Conservation (phyloP, 129 eudicot species). For the Logfia minima region DNA sequence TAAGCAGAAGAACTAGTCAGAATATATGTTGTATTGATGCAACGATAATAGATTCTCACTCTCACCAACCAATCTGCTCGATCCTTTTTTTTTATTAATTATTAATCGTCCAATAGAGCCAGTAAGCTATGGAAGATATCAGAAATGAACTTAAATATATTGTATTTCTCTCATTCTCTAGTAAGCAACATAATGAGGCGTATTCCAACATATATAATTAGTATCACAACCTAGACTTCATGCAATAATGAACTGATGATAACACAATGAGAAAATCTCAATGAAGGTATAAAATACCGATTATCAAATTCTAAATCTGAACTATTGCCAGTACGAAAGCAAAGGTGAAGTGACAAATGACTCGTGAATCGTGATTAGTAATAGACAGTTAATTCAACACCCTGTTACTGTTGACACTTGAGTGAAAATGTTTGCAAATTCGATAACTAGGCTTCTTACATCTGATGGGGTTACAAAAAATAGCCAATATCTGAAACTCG, state of each 20-base stretch:
- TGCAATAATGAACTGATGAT: background rate
- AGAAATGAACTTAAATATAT: background rate
- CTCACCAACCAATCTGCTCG: background rate
- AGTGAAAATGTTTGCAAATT: background rate
- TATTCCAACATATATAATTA: background rate
- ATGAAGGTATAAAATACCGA: background rate
- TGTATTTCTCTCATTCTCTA: background rate
- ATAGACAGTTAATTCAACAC: background rate
- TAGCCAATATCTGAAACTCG: background rate
- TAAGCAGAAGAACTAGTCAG: constrained; percentile 40
- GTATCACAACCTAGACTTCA: background rate
- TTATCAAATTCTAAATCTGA: background rate
- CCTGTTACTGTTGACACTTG: background rate
- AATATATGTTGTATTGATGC: background rate
- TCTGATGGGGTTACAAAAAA: no score
- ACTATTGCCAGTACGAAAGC: background rate
- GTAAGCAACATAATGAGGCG: background rate
- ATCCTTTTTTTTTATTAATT: background rate
- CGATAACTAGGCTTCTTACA: background rate
- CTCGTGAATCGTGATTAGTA: background rate
- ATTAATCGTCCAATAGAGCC: constrained; percentile 1
- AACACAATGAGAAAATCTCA: background rate
- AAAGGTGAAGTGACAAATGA: background rate
- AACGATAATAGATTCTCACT: background rate
- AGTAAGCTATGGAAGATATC: background rate